Evolutionary conservation across 2,329 filamentous ascomycete genomes (phyloP), one percentile per base, ranked within the genome.

Genomic region (Claviceps pusilla): DNA sequence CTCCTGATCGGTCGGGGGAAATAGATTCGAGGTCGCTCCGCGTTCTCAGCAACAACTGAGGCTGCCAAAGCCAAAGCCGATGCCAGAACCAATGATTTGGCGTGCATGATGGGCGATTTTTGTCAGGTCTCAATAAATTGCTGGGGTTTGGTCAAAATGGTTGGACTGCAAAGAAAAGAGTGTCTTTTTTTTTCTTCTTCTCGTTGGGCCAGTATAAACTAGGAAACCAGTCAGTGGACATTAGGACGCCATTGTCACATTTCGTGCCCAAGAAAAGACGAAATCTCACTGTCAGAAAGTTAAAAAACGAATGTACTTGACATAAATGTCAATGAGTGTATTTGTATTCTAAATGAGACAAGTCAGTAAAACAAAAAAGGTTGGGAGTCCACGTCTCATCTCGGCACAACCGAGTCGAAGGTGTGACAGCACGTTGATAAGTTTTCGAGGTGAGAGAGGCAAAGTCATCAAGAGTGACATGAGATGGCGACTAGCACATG

Each of bases 301-400:
- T 63, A 65, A 68, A 61, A 61, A 79, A 77, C 71, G 78, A 80
- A 71, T 77, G 77, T 77, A 78, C 72, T 77, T 79, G 77, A 79
- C 76, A 71, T 66, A 62, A 31, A 60, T 71, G 70, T 75, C 73
- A 78, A 79, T 64, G 74, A 78, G 69, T 66, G 76, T 75, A 19
- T 19, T 19, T 19, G 61, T 56, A 66, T 19, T 19, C 63, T 66
- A 37, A 12, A 19, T 12, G 11, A 16, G 29, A 29, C 31, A 35
- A 57, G 63, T 52, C 51, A 62, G 61, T 52, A 5, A 5, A 29
- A 2, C 3, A 19, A 19, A 19, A 19, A 19, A 19, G 19, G 19
- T 19, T 19, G 19, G 19, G 19, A 19, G 19, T 19, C 19, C 14
- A 4, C 11, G 19, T 31, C 31, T 2, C 9, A 3, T 50, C 33